Evolutionary conservation across 768 basidiomycete species (phyloP).

Genomic region (button mushroom (Agaricus bisporus)): DNA sequence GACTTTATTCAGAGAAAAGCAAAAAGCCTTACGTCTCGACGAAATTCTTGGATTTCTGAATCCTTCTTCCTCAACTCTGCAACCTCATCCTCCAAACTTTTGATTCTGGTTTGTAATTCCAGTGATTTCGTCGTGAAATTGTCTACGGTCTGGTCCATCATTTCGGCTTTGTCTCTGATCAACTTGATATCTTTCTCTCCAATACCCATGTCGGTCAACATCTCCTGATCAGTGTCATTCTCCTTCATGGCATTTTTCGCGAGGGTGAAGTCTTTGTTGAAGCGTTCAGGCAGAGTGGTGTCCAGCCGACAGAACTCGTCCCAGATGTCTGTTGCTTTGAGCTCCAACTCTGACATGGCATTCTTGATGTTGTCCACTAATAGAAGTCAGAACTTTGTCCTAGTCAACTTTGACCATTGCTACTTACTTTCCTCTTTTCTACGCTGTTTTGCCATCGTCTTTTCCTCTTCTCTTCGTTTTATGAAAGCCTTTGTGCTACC

Average conservation of each 20-base stretch:
- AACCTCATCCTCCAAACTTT: constrained; percentile 22
- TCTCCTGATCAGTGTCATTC: not conserved
- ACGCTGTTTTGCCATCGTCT: not conserved
- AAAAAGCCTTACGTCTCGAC: constrained; percentile 14
- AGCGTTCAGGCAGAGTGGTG: not conserved
- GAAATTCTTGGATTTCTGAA: constrained; percentile 31
- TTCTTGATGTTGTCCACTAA: not conserved
- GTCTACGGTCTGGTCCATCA: not conserved
- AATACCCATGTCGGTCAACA: not conserved
- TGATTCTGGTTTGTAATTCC: constrained; percentile 9
- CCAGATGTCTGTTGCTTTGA: constrained; percentile 6
- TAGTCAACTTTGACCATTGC: not conserved
- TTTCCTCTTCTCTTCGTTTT: not conserved
- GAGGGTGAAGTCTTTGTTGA: not conserved
- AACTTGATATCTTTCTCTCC: not conserved
- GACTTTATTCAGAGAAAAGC: not conserved
- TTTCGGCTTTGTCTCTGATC: constrained; percentile 2
- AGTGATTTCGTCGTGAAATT: constrained; percentile 3
- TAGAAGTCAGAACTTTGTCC: not conserved
- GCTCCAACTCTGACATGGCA: constrained; percentile 1
- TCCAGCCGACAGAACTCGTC: constrained; percentile 4
- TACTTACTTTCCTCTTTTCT: constrained; percentile 1
- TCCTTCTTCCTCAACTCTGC: constrained; percentile 30
- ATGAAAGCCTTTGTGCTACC: not conserved
- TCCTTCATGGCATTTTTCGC: constrained; percentile 4